Conservation (phyloP, 441 rosid species). For the Populus trichocarpa region DNA sequence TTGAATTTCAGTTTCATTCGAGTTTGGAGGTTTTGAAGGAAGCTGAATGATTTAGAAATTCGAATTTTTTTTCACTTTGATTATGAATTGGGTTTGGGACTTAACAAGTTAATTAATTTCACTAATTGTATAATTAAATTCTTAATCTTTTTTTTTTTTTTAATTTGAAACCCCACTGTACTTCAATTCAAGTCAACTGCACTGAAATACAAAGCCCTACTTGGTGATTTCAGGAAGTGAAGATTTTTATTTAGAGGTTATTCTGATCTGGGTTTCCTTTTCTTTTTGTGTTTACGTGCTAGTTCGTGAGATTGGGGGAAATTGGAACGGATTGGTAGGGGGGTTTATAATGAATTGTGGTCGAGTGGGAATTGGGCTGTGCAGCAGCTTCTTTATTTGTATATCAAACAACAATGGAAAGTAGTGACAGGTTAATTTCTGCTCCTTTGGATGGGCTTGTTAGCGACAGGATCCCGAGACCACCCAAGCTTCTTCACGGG, state of each 20-base stretch:
- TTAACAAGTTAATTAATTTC: too few species aligned
- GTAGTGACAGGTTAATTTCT: conserved; percentile 44
- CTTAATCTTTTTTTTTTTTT: too few species aligned
- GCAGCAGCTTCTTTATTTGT: conserved; percentile 40
- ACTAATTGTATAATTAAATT: not conserved
- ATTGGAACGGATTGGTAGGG: conserved; percentile 17
- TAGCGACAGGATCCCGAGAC: conserved; percentile 43
- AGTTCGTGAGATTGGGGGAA: conserved; percentile 6
- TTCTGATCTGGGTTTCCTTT: not conserved
- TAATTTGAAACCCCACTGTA: too few species aligned
- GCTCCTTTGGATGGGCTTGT: conserved; percentile 49
- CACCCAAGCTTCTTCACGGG: conserved; percentile 61
- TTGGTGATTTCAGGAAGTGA: too few species aligned
- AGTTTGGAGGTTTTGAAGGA: not conserved
- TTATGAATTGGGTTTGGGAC: not conserved
- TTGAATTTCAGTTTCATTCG: not conserved
- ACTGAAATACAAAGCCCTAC: too few species aligned
- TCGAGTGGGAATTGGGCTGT: conserved; percentile 55
- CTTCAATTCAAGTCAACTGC: too few species aligned
- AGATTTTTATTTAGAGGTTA: not conserved
- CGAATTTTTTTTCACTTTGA: not conserved
- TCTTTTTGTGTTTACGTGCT: not conserved
- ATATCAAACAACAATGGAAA: conserved; percentile 62
- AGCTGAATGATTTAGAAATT: not conserved
- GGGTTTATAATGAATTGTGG: conserved; percentile 48